phyloP scores from a whole-genome alignment of 129 eudicot species.

The Cynara cardunculus region DNA sequence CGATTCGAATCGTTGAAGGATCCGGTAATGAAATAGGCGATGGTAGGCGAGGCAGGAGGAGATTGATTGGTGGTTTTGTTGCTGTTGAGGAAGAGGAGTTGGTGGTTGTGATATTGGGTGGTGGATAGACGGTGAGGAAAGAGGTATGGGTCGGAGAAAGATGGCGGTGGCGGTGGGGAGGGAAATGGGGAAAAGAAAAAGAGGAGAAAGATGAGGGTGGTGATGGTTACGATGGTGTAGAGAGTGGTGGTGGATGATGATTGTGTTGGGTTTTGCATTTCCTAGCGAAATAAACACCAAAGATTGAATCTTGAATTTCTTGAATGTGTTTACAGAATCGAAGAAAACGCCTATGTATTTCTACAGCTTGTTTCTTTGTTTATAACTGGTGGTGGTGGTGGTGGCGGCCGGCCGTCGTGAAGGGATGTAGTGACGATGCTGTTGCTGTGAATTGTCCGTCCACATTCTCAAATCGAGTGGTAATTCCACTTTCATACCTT shows the following conservation, averaged over 20 bases:
- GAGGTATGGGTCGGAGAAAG: conserved; percentile 48
- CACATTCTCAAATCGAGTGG: conserved; percentile 6
- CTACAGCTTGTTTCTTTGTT: neutral
- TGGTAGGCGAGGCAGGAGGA: conserved; percentile 61
- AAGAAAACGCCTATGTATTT: neutral
- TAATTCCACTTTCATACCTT: neutral
- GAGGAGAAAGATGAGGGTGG: conserved; percentile 47
- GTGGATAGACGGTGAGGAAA: conserved; percentile 44
- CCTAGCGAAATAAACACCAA: conserved; percentile 5
- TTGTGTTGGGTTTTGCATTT: conserved; percentile 37
- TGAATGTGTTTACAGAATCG: neutral
- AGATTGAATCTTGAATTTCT: conserved; percentile 18
- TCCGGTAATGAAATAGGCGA: conserved; percentile 84
- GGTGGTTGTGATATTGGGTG: conserved; percentile 42
- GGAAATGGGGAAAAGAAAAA: conserved; percentile 33
- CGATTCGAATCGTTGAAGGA: conserved; percentile 55
- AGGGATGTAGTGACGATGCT: neutral
- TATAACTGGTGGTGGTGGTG: conserved; percentile 19
- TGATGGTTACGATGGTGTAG: conserved; percentile 27
- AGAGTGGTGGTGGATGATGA: conserved; percentile 39
- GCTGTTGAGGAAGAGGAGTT: conserved; percentile 34
- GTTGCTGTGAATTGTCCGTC: conserved; percentile 32
- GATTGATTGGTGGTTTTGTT: conserved; percentile 22
- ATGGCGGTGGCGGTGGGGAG: conserved; percentile 26
- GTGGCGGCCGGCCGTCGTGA: conserved; percentile 21